Evolutionary conservation across 75 land plant genomes (phyloP).

Genomic region (Larix kaempferi): DNA sequence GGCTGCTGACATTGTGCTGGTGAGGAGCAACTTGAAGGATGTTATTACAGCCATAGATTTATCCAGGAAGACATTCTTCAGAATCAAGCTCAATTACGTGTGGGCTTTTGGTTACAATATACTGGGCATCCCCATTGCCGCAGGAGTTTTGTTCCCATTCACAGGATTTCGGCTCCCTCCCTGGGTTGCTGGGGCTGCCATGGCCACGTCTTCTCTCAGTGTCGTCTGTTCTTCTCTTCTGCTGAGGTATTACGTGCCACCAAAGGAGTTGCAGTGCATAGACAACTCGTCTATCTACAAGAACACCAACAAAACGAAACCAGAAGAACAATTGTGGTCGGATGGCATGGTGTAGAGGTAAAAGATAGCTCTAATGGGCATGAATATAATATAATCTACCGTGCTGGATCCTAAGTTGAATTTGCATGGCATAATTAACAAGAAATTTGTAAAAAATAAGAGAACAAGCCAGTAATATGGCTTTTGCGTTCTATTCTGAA

Average conservation of each 20-base stretch:
- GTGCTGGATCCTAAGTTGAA: no score
- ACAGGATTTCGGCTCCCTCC: constrained; percentile 44
- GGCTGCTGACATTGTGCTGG: constrained; percentile 52
- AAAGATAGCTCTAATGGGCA: no score
- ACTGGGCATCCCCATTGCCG: constrained; percentile 53
- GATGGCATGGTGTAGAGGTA: no score
- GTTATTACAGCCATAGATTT: constrained; percentile 49
- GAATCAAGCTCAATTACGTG: constrained; percentile 39
- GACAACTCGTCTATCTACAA: no score
- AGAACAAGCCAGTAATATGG: no score
- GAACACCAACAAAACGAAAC: no score
- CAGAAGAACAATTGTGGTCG: no score
- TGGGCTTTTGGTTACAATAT: constrained; percentile 64
- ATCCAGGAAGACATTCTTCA: constrained; percentile 38
- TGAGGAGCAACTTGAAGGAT: constrained; percentile 50
- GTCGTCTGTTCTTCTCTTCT: constrained; percentile 52
- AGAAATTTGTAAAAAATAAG: no score
- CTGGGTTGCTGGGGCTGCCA: constrained; percentile 56
- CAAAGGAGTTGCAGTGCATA: neutral
- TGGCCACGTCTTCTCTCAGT: constrained; percentile 53
- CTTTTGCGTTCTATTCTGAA: no score
- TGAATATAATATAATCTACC: no score
- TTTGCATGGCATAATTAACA: no score
- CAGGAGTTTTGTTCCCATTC: constrained; percentile 44
- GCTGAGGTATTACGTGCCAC: constrained; percentile 31